Evolutionary conservation across 108 stramenopile species (phyloP), one percentile per base, ranked within the genome.

Genomic region (Fistulifera solaris): DNA sequence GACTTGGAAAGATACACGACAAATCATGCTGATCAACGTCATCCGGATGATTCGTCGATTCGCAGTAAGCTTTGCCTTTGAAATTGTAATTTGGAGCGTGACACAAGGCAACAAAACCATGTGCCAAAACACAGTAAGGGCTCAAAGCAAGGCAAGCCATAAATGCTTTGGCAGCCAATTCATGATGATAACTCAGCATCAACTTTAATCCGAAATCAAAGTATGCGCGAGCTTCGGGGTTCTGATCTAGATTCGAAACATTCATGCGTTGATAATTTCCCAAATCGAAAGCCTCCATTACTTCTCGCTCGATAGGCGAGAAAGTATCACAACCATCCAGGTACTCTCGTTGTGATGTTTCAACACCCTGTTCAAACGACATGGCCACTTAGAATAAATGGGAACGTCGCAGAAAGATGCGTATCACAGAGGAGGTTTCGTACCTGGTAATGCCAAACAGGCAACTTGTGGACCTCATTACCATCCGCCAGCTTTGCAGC

Each of bases 1-100:
- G 87, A 63, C 75, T 71, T 0, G 87, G 87, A 64, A 81, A 89
- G 21, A 78, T 28, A 28, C 79, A 71, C 17, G 74, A 28, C 52
- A 70, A 40, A 22, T 80, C 68, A 42, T 65, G 61, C 12, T 49
- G 12, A 1, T 55, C 45, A 0, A 16, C 42, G 42, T 84, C 82
- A 45, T 83, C 80, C 15, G 78, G 69, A 47, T 78, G 81, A 65
- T 75, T 54, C 0, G 83, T 72, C 10, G 83, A 89, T 46, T 81
- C 82, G 47, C 85, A 89, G 52, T 89, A 89, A 0, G 83, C 80
- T 25, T 78, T 77, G 10, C 87, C 87, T 59, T 85, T 89, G 50
- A 89, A 89, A 42, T 89, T 89, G 63, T 89, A 89, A 59, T 89
- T 89, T 10, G 87, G 87, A 53, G 73, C 62, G 62, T 89, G 87